Evolutionary conservation across 2,329 filamentous ascomycete genomes (phyloP), one percentile per base, ranked within the genome.

Genomic region (Ramichloridium luteum): DNA sequence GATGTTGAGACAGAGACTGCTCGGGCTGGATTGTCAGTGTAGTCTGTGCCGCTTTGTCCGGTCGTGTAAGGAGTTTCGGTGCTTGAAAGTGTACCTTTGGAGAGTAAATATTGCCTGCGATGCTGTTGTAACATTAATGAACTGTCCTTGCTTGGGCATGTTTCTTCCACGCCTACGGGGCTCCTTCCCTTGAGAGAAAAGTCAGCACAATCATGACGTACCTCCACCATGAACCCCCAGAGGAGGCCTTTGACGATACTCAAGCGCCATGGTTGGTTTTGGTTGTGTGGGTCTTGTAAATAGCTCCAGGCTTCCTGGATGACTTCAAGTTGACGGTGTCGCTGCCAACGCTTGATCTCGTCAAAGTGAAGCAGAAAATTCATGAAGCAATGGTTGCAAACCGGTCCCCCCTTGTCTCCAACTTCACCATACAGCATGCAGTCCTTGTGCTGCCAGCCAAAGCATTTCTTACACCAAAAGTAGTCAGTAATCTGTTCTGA

Each of bases 271-370:
- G 14, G 16, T n/a, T 43, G 16, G 20, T 34, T 20, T 14, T 16
- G 15, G 17, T 39, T 41, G 13, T 34, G 31, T 2, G 38, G 30
- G 12, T 38, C 32, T 10, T 25, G 35, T 13, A 45, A 26, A 25
- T 33, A 44, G 9, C 23, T 23, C 15, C 36, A 37, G 11, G 40
- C 43, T 20, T 40, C 35, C 6, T 32, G 30, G 2, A 34, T 32
- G 18, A 40, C 40, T 20, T 35, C 15, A 6, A 37, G 20, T 11
- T 41, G 22, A 11, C 36, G 37, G 16, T 36, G 20, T 13, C 35
- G 31, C 47, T 67, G 67, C 46, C 59, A 68, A 27, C 50, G 41
- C 43, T 67, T 62, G n/a, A 70, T 48, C 41, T 69, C 66, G 6
- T 68, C 57, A 28, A 31, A 16, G 18, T 39, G 30, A n/a, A 35